Evolutionary conservation across 2,329 filamentous ascomycete species (phyloP).

Genomic region (Microcyclospora pomicola): DNA sequence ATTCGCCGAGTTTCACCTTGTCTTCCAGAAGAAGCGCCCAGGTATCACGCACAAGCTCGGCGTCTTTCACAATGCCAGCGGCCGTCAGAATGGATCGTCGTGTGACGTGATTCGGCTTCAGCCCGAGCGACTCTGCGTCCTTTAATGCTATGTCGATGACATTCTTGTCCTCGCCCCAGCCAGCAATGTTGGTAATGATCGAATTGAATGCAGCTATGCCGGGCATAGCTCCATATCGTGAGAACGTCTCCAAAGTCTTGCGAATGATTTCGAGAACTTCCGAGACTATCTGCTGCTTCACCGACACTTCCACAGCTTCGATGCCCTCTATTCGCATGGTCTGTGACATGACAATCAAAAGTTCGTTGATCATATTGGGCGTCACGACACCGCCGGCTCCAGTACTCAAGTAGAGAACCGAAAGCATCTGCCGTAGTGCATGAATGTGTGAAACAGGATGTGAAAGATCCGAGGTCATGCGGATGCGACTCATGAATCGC

Average conservation of each 20-base stretch:
- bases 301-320: conserved; percentile 4
- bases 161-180: conserved; percentile 16
- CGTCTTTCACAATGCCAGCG: conserved; percentile 21
- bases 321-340: conserved; percentile 15
- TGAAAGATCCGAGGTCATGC: conserved; percentile 8
- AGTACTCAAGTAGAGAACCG: conserved; percentile 28
- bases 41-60: conserved; percentile 11
- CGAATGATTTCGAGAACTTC: conserved; percentile 15
- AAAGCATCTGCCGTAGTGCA: conserved; percentile 26
- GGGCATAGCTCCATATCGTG: conserved; percentile 15
- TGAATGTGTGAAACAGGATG: conserved; percentile 6
- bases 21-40: conserved; percentile 21
- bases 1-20: conserved; percentile 2
- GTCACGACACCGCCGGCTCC: conserved; percentile 26
- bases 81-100: conserved; percentile 21
- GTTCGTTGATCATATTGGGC: conserved; percentile 23
- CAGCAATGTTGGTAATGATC: conserved; percentile 24
- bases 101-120: conserved; percentile 21
- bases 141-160: conserved; percentile 17
- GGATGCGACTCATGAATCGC: conserved; percentile 21
- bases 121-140: conserved; percentile 15
- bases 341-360: conserved; percentile 23
- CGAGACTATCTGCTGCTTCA: conserved; percentile 11
- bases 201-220: conserved; percentile 22
- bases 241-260: conserved; percentile 18